Evolutionary conservation across 352 stramenopile species (phyloP), one percentile per base, ranked within the genome.

Genomic region (Thraustochytrium sp.): DNA sequence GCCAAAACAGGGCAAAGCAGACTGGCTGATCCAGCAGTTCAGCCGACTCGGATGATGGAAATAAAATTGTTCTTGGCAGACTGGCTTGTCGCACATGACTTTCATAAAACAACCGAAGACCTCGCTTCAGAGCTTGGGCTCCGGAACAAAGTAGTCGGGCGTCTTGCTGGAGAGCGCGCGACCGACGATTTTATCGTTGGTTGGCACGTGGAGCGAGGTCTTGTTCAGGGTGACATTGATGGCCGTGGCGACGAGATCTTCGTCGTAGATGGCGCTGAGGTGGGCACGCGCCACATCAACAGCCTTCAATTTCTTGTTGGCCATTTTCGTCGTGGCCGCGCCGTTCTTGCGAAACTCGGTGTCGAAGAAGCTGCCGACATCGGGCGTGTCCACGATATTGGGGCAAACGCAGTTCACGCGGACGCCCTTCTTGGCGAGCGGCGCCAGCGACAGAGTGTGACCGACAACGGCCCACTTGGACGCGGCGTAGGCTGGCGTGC

Each of bases 321-420:
- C 48, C 48, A 80, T 80, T 8, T 16, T 34, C 38, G 42, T 23
- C n/a, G 36, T 40, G 21, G 37, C 29, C 62, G 51, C 40, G 51
- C 68, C 46, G 2, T 51, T 51, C 46, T 64, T 61, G 16, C n/a
- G 23, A 13, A 68, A 80, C 37, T 80, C 68, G 18, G 34, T 13
- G 44, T 61, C 40, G 68, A 80, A 80, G 31, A 80, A 80, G 26
- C n/a, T 51, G 0, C 68, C 68, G 13, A 80, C 68, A 21, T 29
- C 53, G 9, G 68, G 44, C 18, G 68, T 80, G 51, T 80, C 68
- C 23, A 80, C 68, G 16, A 80, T 21, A 16, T 46, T 49, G 1
- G 68, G 68, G 46, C 68, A 80, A 34, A 80, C 53, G 38, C 68
- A 80, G 42, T 80, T 80, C 44, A 80, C 37, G 37, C 68, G 48